Evolutionary conservation across 2,329 filamentous ascomycete species (phyloP), one percentile per base, ranked within the genome.

Genomic region (Coniella lustricola): DNA sequence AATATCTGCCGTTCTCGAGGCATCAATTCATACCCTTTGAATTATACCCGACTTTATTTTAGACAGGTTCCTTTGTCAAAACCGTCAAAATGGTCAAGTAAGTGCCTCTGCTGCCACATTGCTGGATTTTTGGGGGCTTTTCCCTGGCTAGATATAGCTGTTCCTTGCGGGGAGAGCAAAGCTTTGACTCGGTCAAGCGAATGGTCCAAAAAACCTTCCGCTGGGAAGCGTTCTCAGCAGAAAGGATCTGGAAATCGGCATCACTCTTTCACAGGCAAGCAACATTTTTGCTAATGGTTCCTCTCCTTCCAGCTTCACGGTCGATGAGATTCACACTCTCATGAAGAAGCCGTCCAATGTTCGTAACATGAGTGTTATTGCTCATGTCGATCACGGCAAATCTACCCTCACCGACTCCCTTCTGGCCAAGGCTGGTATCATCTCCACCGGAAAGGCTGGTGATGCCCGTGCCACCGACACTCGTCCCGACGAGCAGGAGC

Each of bases 21-120:
- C 50, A 52, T 44, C 32, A 33, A 42, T 16, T 29, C 33, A 36
- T 32, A 17, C 20, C 13, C 25, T 32, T 39, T 48, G 54, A 53
- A 48, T 56, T 57, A 52, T 52, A 56, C 57, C 53, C 54, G 52
- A 55, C 37, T 42, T 21, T 55, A n/a, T 61, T 60, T 55, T 56
- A 56, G 60, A 54, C 56, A 59, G 60, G 58, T 47, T 59, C 55
- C 55, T 56, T 57, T 35, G 49, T 56, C 71, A 85, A 81, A 70
- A 87, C 90, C 87, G 89, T 77, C 85, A 96, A 90, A 73, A 98
- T 98, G 93, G 93, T 98, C 73, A 96, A 97, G 90, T 96, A 86
- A 86, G 90, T 91, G 48, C 22, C 39, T 45, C 25, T 14, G 17
- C 21, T 4, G 25, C 20, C 16, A 14, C 22, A 14, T 32, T 29